phyloP scores from a whole-genome alignment of 2,329 filamentous ascomycete species.

The Alternaria brassicae region DNA sequence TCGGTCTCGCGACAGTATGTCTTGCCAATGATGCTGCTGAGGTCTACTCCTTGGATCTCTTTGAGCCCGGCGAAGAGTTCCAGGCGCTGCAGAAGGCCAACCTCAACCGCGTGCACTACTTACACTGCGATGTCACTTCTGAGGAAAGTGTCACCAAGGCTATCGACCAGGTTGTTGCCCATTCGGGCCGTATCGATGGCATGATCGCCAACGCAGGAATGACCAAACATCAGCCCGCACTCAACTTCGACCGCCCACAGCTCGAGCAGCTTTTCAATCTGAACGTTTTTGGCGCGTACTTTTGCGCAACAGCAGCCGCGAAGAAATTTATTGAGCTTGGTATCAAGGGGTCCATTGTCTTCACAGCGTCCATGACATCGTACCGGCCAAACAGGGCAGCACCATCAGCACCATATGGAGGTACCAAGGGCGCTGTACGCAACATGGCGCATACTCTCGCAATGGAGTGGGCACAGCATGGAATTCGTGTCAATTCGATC shows the following conservation, averaged over 20 bases:
- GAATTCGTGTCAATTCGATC: constrained; percentile 84
- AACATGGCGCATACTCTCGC: constrained; percentile 66
- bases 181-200: constrained; percentile 58
- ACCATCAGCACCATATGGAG: constrained; percentile 58
- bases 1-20: constrained; percentile 57
- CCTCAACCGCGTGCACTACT: constrained; percentile 54
- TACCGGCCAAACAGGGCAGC: constrained; percentile 60
- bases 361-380: constrained; percentile 59
- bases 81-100: constrained; percentile 51
- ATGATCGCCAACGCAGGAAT: constrained; percentile 62
- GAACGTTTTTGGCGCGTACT: constrained; percentile 58
- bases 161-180: constrained; percentile 57
- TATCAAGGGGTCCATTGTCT: constrained; percentile 58
- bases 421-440: constrained; percentile 53
- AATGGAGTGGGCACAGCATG: constrained; percentile 83
- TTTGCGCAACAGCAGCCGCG: constrained; percentile 57
- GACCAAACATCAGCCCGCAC: constrained; percentile 61
- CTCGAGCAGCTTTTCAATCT: constrained; percentile 58
- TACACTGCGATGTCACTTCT: constrained; percentile 59
- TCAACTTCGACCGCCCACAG: constrained; percentile 60
- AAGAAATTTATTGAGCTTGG: constrained; percentile 55
- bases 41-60: constrained; percentile 60
- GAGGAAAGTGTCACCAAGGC: constrained; percentile 56
- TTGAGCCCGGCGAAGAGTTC: constrained; percentile 57
- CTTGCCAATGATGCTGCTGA: constrained; percentile 56